These are phyloP conservation scores for Pseudevernia furfuracea DNA, from an alignment of 495 filamentous ascomycete species.

Conservation along the genomic window DNA sequence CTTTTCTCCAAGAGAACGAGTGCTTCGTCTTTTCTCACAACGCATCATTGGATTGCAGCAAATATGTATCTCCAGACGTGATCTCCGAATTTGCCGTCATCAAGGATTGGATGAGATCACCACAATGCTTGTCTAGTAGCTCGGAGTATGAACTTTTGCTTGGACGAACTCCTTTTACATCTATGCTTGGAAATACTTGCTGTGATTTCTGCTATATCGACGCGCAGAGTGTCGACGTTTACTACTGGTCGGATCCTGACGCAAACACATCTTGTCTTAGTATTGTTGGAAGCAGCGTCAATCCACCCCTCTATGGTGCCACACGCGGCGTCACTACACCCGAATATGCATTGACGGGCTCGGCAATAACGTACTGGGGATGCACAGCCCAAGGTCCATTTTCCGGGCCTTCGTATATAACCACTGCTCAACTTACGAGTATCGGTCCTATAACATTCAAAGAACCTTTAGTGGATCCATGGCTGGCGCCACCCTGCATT, in stretches of 20 bases:
- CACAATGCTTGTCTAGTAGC: background rate
- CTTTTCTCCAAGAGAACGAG: background rate
- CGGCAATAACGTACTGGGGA: conserved; percentile 2
- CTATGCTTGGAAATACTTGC: background rate
- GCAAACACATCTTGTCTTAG: conserved; percentile 8
- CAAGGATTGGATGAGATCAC: conserved; percentile 4
- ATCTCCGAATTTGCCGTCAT: background rate
- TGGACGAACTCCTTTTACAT: background rate
- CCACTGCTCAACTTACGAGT: background rate
- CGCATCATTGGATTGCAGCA: background rate
- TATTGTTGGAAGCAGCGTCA: conserved; percentile 6
- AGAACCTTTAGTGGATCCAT: conserved; percentile 6
- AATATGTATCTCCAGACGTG: background rate
- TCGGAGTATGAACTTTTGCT: background rate
- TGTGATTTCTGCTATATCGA: conserved; percentile 1
- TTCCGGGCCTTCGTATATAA: background rate
- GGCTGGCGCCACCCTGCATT: background rate
- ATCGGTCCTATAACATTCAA: conserved; percentile 6
- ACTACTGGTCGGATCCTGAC: conserved; percentile 11
- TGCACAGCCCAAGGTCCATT: background rate
- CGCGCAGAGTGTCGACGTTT: conserved; percentile 9
- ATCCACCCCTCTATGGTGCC: conserved; percentile 2
- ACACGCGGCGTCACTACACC: too few relatives aligned
- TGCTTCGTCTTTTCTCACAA: background rate
- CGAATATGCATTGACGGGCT: too few relatives aligned